Evolutionary conservation across 1,284 basidiomycete genomes (phyloP).

Genomic region (Pterula multifida): DNA sequence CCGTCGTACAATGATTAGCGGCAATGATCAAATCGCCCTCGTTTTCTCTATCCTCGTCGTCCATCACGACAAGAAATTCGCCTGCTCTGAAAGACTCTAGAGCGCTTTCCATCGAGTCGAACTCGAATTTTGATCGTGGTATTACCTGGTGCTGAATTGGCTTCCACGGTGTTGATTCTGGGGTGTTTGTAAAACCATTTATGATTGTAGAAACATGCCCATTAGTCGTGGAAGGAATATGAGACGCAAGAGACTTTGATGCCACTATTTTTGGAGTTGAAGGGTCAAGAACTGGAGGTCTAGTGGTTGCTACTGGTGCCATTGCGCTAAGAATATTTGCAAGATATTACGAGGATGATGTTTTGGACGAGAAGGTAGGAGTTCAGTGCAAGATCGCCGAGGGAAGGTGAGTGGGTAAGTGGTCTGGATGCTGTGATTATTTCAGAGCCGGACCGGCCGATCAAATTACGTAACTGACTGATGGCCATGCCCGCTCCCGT

Average conservation of each 20-base stretch:
- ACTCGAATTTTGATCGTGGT: conserved; percentile 23
- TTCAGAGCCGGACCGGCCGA: too few species aligned
- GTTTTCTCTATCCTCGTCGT: conserved; percentile 88
- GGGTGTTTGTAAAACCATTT: neutral
- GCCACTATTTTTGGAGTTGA: neutral
- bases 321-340: too few species aligned
- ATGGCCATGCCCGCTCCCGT: too few species aligned
- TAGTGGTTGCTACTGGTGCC: neutral
- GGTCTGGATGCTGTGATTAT: too few species aligned
- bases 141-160: neutral
- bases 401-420: too few species aligned
- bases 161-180: neutral
- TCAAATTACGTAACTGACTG: too few species aligned
- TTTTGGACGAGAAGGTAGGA: too few species aligned
- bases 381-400: too few species aligned
- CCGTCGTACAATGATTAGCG: conserved; percentile 71
- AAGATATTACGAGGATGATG: too few species aligned
- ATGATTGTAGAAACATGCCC: neutral
- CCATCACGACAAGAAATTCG: conserved; percentile 92
- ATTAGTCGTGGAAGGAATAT: neutral
- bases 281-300: neutral
- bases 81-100: conserved; percentile 70
- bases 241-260: neutral
- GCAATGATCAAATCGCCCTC: conserved; percentile 91
- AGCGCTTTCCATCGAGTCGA: conserved; percentile 72